Evolutionary conservation across 164 flowering plant genomes (phyloP).

Genomic region (grape (Vitis vinifera)): DNA sequence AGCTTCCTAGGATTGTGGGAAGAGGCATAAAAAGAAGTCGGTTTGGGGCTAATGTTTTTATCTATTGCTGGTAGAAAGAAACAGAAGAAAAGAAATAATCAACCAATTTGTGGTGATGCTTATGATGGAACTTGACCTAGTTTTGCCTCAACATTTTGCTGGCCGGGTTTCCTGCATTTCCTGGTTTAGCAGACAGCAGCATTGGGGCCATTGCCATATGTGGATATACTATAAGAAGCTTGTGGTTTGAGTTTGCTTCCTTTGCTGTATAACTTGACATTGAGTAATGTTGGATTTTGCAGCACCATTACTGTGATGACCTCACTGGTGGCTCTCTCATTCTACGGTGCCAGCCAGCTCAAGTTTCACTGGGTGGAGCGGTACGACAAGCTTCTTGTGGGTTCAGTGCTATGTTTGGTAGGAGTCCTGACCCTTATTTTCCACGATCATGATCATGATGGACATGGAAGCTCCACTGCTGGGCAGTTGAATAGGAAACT

Average conservation of each 20-base stretch:
- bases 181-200: too few species aligned
- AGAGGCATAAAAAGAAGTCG: too few species aligned
- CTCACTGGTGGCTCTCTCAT: constrained; percentile 93
- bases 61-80: too few species aligned
- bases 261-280: neutral
- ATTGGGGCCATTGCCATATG: too few species aligned
- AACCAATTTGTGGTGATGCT: too few species aligned
- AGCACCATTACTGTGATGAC: constrained; percentile 97
- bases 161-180: too few species aligned
- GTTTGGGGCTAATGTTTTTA: too few species aligned
- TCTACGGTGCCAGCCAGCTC: constrained; percentile 96
- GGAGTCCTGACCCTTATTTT: constrained; percentile 85
- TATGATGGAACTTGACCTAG: too few species aligned
- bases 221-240: too few species aligned
- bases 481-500: constrained; percentile 64
- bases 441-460: constrained; percentile 70
- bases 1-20: too few species aligned
- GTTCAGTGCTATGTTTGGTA: constrained; percentile 87
- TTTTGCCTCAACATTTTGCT: too few species aligned
- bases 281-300: constrained; percentile 22
- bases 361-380: constrained; percentile 98
- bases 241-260: neutral
- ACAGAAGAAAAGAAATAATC: too few species aligned
- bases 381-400: constrained; percentile 95
- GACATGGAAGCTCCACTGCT: constrained; percentile 26